Evolutionary conservation across 345 rosid species (phyloP), one percentile per base, ranked within the genome.

Genomic region (Salix arbutifolia): DNA sequence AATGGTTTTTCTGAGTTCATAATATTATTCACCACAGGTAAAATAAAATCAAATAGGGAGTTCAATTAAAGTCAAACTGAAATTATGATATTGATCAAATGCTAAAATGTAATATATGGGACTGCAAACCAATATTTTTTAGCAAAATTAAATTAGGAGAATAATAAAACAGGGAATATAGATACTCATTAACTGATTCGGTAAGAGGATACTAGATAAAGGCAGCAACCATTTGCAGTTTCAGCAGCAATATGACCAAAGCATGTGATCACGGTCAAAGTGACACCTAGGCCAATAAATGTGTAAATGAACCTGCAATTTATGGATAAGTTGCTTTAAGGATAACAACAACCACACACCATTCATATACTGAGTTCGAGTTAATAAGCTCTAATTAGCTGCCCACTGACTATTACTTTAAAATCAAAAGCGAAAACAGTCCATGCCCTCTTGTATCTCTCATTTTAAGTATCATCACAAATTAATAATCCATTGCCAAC

Each of bases 161-260:
- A 10, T 56, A 56, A n/a, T n/a, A 56, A 56, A n/a, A 5, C 12
- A 56, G 65, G 61, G 17, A 33, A 77, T 28, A 33, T 25, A 30
- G 71, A 42, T 16, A 31, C 66, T 40, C 25, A 69, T 9, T 30
- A 65, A 76, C 35, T n/a, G 10, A 74, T 40, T 33, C 3, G 60
- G 68, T 30, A 67, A 64, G 81, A 84, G 86, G 80, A 82, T 93
- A 96, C 97, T 70, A 90, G 73, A 86, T 86, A 96, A 82, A 96
- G 94, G 87, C 96, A 96, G 80, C 92, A 92, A 68, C 94, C 91
- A 77, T 90, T 89, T 25, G 86, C 90, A 75, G 97, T 96, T 79
- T 88, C 94, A 53, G 97, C 95, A 78, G 94, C 96, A 79, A 91
- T 82, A 81, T 96, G 99, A 19, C 98, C 98, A 14, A 84, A 80